Conservation (phyloP, 495 filamentous ascomycete genomes). For the Lichenothelia convexa region DNA sequence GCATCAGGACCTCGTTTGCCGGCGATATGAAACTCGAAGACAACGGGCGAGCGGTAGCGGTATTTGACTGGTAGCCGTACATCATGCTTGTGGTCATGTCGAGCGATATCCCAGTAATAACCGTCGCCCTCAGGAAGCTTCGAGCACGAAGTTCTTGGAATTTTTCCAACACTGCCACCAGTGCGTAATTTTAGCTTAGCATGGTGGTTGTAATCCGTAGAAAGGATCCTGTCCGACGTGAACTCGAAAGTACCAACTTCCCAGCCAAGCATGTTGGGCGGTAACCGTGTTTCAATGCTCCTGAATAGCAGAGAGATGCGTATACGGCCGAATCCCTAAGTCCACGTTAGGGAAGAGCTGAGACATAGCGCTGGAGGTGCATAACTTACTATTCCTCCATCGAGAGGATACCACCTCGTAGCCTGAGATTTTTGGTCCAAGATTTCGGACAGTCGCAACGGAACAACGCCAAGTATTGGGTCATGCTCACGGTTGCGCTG, state of each 20-base stretch:
- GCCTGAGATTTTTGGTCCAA: slow-evolving; percentile 73
- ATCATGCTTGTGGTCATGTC: slow-evolving; percentile 32
- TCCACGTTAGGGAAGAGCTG: slow-evolving; percentile 38
- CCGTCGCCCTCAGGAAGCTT: slow-evolving; percentile 38
- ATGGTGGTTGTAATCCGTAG: slow-evolving; percentile 36
- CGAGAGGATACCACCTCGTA: slow-evolving; percentile 48
- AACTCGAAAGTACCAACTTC: slow-evolving; percentile 93
- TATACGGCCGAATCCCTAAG: slow-evolving; percentile 68
- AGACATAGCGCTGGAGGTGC: not conserved
- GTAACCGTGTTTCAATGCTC: slow-evolving; percentile 64
- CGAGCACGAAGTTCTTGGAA: slow-evolving; percentile 38
- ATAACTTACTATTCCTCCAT: slow-evolving; percentile 35
- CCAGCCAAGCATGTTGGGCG: slow-evolving; percentile 69
- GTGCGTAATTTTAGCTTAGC: slow-evolving; percentile 61
- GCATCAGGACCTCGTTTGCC: slow-evolving; percentile 50
- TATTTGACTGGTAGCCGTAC: slow-evolving; percentile 74
- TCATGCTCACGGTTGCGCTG: slow-evolving; percentile 80
- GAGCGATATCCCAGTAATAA: slow-evolving; percentile 48
- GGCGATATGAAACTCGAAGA: slow-evolving; percentile 63
- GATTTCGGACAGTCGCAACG: slow-evolving; percentile 69
- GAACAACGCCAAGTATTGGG: slow-evolving; percentile 80
- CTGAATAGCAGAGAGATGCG: slow-evolving; percentile 80
- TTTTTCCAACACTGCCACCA: slow-evolving; percentile 61
- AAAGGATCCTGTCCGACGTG: slow-evolving; percentile 41
- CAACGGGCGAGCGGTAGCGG: slow-evolving; percentile 70